These are phyloP conservation scores for Suhomyces sp. DNA, from an alignment of 805 yeast species.

Conservation along the genomic window DNA sequence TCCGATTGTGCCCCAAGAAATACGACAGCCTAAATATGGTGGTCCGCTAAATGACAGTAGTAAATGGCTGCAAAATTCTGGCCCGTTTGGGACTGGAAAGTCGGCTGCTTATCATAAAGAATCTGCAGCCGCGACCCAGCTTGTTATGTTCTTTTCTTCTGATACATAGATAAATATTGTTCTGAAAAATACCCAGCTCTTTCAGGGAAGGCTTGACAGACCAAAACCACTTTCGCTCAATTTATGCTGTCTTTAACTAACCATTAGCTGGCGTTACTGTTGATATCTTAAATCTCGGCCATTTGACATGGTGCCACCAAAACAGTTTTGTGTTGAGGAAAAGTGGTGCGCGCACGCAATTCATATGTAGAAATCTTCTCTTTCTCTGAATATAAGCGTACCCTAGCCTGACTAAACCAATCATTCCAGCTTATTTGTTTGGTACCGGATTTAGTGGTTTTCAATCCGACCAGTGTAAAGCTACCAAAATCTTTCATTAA, in stretches of 20 bases:
- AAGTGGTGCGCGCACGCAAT: not conserved
- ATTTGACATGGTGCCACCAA: not conserved
- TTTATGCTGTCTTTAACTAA: not conserved
- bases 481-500: not conserved
- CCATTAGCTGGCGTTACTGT: not conserved
- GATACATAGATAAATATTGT: not conserved
- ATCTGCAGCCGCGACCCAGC: not conserved
- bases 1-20: not conserved
- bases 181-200: not conserved
- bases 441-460: not conserved
- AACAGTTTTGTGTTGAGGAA: not conserved
- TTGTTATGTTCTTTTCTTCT: not conserved
- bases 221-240: not conserved
- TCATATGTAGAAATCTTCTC: not conserved
- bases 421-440: not conserved
- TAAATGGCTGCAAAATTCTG: conserved; percentile 2
- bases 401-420: not conserved
- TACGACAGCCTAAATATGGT: not conserved
- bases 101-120: not conserved
- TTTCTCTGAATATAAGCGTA: not conserved
- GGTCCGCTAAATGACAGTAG: not conserved
- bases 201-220: not conserved
- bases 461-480: not conserved
- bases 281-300: not conserved
- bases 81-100: not conserved